Evolutionary conservation across 2,329 filamentous ascomycete genomes (phyloP).

Genomic region (Colletotrichum plurivorum): DNA sequence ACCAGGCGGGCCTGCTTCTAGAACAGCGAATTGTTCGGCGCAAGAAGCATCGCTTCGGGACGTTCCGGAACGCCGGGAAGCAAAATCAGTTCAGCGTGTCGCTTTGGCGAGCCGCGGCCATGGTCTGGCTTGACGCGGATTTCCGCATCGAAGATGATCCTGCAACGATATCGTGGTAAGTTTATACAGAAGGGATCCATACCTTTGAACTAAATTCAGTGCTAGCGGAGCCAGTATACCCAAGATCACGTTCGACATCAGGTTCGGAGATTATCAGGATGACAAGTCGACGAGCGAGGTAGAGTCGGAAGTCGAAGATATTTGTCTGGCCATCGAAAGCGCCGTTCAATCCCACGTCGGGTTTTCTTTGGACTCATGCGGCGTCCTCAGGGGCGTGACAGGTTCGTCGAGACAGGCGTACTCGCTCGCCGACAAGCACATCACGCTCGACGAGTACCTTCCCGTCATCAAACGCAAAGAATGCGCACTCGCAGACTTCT

Average conservation of each 20-base stretch:
- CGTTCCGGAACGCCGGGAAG: not conserved
- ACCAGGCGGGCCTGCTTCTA: constrained; percentile 9
- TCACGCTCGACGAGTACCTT: constrained; percentile 8
- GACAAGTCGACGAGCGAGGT: not conserved
- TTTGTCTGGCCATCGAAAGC: not conserved
- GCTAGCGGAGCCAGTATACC: not conserved
- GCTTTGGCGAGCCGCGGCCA: not conserved
- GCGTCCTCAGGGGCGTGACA: not conserved
- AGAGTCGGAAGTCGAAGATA: not conserved
- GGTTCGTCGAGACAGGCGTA: not conserved
- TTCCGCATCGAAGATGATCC: not conserved
- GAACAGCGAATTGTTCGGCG: constrained; percentile 16
- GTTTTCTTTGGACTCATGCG: not conserved
- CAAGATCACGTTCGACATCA: not conserved
- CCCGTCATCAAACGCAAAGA: not conserved
- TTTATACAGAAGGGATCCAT: not conserved
- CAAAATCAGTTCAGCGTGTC: not conserved
- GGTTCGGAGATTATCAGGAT: too few relatives aligned
- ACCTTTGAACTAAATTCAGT: not conserved
- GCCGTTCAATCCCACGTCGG: not conserved
- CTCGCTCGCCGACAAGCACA: not conserved
- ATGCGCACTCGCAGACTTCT: not conserved
- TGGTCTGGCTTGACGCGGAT: constrained; percentile 14
- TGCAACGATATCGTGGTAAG: not conserved
- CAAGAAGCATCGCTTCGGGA: not conserved